A percentile compares a stretch with the other conserved stretches of the same genome.
These are phyloP conservation scores for Debaryomyces hansenii DNA, from an alignment of 805 yeast genomes.

Conservation along the genomic window DNA sequence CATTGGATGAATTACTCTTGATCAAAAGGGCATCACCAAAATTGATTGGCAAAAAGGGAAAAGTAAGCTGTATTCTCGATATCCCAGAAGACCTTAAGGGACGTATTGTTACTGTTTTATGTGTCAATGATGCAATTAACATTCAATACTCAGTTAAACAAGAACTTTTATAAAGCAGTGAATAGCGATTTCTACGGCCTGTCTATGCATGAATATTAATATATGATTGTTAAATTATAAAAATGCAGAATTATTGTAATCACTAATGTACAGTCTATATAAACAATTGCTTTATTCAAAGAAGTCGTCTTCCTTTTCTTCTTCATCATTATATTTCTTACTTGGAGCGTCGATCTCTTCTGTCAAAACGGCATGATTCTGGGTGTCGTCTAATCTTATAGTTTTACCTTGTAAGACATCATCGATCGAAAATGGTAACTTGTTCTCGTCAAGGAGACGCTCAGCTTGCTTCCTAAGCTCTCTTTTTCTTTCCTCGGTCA, in stretches of 20 bases:
- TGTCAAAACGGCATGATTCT: conserved; percentile 13
- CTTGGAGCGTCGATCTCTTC: conserved; percentile 49
- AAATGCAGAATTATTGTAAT: background rate
- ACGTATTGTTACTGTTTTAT: conserved; percentile 42
- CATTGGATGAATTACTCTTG: conserved; percentile 54
- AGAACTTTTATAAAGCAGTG: background rate
- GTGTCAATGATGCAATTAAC: conserved; percentile 69
- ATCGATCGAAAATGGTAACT: conserved; percentile 53
- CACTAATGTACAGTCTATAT: conserved; percentile 10
- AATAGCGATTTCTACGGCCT: background rate
- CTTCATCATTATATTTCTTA: conserved; percentile 15
- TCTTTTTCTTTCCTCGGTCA: conserved; percentile 44
- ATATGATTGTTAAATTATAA: background rate
- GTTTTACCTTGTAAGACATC: conserved; percentile 44
- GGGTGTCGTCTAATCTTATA: conserved; percentile 21
- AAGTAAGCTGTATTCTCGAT: conserved; percentile 44
- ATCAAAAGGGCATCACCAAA: conserved; percentile 77
- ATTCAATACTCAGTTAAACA: conserved; percentile 36
- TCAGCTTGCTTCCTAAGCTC: conserved; percentile 51
- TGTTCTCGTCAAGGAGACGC: conserved; percentile 49
- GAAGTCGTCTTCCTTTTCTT: conserved; percentile 44
- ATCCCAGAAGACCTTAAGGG: conserved; percentile 53
- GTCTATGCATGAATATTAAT: too few relatives aligned
- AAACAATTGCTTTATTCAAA: conserved; percentile 30
- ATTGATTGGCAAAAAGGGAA: conserved; percentile 35